These are phyloP conservation scores for Fusarium penzigii DNA, from an alignment of 2,329 filamentous ascomycete genomes.

Conservation along the genomic window DNA sequence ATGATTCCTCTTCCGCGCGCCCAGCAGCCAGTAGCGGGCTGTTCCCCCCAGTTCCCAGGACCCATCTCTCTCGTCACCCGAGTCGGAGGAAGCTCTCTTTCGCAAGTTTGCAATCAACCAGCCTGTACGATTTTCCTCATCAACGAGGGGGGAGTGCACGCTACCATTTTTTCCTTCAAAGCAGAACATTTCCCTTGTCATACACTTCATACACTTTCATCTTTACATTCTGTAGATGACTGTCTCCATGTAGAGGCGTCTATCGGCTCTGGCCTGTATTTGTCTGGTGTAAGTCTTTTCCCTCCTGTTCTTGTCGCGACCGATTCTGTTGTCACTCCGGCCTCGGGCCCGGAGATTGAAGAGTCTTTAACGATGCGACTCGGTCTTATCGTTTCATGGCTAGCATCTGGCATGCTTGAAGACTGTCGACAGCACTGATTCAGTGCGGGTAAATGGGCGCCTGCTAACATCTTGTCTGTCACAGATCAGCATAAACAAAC, in stretches of 20 bases:
- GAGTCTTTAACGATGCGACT: conserved; percentile 9
- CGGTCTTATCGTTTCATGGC: background rate
- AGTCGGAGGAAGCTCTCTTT: conserved; percentile 37
- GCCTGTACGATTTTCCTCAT: conserved; percentile 21
- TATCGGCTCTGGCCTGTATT: conserved; percentile 34
- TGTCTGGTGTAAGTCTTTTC: conserved; percentile 37
- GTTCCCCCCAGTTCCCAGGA: conserved; percentile 13
- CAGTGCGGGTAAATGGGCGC: background rate
- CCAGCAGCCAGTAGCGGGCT: conserved; percentile 21
- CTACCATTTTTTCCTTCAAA: conserved; percentile 15
- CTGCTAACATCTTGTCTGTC: conserved; percentile 13
- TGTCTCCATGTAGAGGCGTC: conserved; percentile 41
- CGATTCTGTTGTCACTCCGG: conserved; percentile 26
- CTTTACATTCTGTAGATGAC: conserved; percentile 15
- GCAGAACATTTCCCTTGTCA: conserved; percentile 3
- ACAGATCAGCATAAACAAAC: conserved; percentile 46
- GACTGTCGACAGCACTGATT: background rate
- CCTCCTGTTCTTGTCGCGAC: conserved; percentile 28
- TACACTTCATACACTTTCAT: conserved; percentile 13
- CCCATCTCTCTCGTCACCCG: conserved; percentile 39
- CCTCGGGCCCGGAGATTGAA: conserved; percentile 3
- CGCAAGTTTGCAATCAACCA: conserved; percentile 37
- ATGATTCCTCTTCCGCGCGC: conserved; percentile 32
- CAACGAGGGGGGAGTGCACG: conserved; percentile 17
- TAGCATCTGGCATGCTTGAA: background rate